These are phyloP conservation scores for Dimargaris xerosporica DNA, from an alignment of 192 early-diverging fungal species.

Conservation along the genomic window DNA sequence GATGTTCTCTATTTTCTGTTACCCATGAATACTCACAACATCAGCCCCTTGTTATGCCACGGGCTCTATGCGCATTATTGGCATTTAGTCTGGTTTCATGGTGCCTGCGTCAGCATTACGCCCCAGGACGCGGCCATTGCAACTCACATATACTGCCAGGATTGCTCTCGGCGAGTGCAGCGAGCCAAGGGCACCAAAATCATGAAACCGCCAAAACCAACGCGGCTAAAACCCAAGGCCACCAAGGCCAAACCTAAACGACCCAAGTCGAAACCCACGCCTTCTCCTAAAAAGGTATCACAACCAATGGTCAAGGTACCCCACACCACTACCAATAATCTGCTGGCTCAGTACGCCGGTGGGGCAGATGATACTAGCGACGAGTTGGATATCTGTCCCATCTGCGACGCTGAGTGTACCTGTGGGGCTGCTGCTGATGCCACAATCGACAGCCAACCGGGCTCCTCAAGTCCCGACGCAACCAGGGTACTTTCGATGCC, in stretches of 20 bases:
- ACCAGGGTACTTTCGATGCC: not conserved
- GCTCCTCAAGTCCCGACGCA: not conserved
- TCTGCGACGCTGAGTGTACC: conserved; percentile 10
- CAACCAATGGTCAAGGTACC: no score
- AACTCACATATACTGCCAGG: not conserved
- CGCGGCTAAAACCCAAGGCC: no score
- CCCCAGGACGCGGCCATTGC: conserved; percentile 7
- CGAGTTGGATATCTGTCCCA: conserved; percentile 9
- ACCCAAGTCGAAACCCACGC: no score
- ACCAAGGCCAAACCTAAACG: no score
- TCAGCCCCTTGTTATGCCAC: no score
- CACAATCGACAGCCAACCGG: not conserved
- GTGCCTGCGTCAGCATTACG: conserved; percentile 4
- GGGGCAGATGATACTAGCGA: not conserved
- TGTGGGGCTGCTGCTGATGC: not conserved
- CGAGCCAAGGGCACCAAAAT: conserved; percentile 10
- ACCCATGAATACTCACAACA: no score
- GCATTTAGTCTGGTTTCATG: not conserved
- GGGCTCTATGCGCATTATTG: not conserved
- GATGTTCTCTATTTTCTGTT: no score
- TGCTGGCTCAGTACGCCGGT: not conserved
- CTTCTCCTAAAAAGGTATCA: no score
- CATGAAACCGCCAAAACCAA: conserved; percentile 4
- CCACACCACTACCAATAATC: no score
- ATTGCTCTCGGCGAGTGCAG: not conserved